Percentiles rank a stretch among this genome's conserved stretches.
phyloP scores from a whole-genome alignment of 1,139 yeast genomes.

The Diutina sp. region DNA sequence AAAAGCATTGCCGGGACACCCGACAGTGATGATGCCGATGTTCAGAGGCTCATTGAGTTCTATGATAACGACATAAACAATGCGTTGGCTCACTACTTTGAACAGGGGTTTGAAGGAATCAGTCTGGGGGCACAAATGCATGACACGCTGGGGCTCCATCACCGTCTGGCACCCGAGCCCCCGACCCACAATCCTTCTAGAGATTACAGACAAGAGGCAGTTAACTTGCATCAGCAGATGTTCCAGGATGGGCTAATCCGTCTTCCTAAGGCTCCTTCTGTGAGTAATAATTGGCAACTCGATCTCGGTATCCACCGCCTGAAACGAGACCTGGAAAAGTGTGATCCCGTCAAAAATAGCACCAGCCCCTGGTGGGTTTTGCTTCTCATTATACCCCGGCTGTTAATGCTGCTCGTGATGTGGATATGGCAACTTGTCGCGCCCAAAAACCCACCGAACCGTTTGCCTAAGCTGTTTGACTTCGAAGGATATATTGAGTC shows the following conservation, averaged over 20 bases:
- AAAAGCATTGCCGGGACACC: background rate
- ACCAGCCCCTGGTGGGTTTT: background rate
- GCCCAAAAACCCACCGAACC: background rate
- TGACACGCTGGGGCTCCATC: background rate
- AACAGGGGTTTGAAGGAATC: constrained; percentile 1
- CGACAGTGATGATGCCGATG: background rate
- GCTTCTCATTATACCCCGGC: background rate
- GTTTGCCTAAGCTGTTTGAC: background rate
- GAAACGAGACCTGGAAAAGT: background rate
- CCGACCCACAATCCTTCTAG: background rate
- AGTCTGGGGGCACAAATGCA: background rate
- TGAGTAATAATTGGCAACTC: background rate
- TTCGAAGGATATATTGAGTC: background rate
- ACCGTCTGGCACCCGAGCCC: background rate
- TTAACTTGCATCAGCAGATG: constrained; percentile 1
- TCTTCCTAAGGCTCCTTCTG: background rate
- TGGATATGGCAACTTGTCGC: constrained; percentile 1
- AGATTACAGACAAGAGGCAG: background rate
- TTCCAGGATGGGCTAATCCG: background rate
- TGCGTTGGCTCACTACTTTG: constrained; percentile 1
- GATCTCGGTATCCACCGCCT: background rate
- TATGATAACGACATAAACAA: constrained; percentile 1
- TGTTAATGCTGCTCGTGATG: background rate
- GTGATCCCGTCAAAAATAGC: background rate
- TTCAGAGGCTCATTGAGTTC: background rate